Percentiles rank a stretch among this genome's conserved stretches.
Conservation (phyloP, 257 asterid species). For the Leonotis leonurus region DNA sequence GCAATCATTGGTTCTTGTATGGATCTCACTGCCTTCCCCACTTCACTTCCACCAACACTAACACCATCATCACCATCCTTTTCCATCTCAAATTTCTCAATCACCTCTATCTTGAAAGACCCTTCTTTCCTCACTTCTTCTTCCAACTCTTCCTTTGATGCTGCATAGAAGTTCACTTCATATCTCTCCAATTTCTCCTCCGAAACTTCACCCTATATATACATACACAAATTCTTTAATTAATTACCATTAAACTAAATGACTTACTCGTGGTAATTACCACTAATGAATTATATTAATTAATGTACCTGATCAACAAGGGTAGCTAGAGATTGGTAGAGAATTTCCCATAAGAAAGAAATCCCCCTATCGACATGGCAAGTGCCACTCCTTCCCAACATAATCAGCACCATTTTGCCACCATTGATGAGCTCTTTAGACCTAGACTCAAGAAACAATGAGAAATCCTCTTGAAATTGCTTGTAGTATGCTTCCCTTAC, state of each 20-base stretch:
- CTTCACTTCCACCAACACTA: no score
- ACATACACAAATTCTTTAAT: no score
- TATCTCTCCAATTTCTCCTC: slow-evolving; percentile 41
- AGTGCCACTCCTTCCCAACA: slow-evolving; percentile 35
- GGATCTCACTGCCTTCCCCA: slow-evolving; percentile 50
- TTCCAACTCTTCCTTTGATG: slow-evolving; percentile 40
- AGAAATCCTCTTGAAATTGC: slow-evolving; percentile 46
- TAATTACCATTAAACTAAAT: no score
- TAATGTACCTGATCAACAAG: slow-evolving; percentile 33
- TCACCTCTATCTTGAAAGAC: slow-evolving; percentile 30
- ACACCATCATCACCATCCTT: no score
- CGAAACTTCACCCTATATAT: slow-evolving; percentile 34
- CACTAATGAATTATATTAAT: neutral
- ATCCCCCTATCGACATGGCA: slow-evolving; percentile 28
- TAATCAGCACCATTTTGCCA: slow-evolving; percentile 41
- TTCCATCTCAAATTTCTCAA: slow-evolving; percentile 33
- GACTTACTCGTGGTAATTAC: no score
- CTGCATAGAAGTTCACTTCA: slow-evolving; percentile 55
- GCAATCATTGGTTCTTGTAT: slow-evolving; percentile 55
- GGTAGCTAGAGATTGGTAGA: slow-evolving; percentile 29
- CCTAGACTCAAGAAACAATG: slow-evolving; percentile 37
- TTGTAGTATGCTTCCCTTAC: slow-evolving; percentile 34
- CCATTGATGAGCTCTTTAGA: slow-evolving; percentile 37
- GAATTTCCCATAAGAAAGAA: slow-evolving; percentile 43
- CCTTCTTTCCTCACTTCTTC: slow-evolving; percentile 25